Conservation (phyloP, 176 grass and related monocot genomes). For the maize (Zea mays) region DNA sequence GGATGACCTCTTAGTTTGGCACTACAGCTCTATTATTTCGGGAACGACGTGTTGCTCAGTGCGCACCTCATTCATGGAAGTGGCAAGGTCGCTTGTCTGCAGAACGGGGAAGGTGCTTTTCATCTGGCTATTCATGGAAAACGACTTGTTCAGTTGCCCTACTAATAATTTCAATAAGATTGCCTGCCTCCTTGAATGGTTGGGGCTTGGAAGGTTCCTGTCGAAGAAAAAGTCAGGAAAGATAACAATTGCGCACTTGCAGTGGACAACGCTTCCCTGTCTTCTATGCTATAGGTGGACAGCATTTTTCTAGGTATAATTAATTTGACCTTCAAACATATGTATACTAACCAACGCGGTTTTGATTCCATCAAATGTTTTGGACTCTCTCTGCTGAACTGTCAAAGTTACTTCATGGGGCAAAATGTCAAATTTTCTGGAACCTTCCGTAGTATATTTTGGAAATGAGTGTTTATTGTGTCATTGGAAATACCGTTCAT, state of each 20-base stretch:
- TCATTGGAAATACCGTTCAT: slow-evolving; percentile 1
- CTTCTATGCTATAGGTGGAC: slow-evolving; percentile 23
- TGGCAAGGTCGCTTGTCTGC: not conserved
- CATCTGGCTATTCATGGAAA: slow-evolving; percentile 15
- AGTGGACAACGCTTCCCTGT: slow-evolving; percentile 20
- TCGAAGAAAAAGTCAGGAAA: slow-evolving; percentile 23
- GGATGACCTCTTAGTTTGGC: not conserved
- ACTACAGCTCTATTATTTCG: not conserved
- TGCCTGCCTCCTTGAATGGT: not conserved
- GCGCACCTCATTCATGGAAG: not conserved
- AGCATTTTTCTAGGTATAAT: slow-evolving; percentile 17
- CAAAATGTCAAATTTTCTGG: not conserved
- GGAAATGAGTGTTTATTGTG: not conserved
- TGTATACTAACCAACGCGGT: slow-evolving; percentile 12
- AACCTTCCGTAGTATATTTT: not conserved
- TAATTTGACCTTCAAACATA: slow-evolving; percentile 33
- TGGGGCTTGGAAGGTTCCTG: slow-evolving; percentile 1
- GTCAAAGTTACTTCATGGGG: slow-evolving; percentile 13
- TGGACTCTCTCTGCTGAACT: slow-evolving; percentile 16
- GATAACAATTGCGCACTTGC: slow-evolving; percentile 5
- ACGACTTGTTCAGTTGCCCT: not conserved
- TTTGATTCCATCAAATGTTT: slow-evolving; percentile 31
- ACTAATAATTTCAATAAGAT: no score
- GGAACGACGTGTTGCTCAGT: slow-evolving; percentile 18
- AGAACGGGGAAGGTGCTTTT: not conserved